Conservation (phyloP, 306 rosid species). For the Malus orientalis region DNA sequence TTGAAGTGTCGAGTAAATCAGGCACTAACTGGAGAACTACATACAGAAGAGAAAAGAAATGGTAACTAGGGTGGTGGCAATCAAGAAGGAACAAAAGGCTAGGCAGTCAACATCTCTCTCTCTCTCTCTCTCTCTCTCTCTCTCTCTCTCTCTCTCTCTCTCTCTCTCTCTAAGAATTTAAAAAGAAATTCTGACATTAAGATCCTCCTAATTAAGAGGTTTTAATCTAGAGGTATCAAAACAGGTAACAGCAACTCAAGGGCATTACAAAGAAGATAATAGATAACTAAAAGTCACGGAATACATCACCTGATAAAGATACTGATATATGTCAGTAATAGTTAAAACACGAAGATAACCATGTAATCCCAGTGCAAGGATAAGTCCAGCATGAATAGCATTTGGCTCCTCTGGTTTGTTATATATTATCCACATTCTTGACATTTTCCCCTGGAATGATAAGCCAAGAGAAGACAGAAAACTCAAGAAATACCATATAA, state of each 20-base stretch:
- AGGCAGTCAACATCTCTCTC: background rate
- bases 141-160: background rate
- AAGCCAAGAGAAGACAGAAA: constrained; percentile 20
- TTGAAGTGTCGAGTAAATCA: constrained; percentile 18
- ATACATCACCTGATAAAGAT: constrained; percentile 56
- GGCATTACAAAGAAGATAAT: constrained; percentile 9
- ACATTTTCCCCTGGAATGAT: constrained; percentile 83
- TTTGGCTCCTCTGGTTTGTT: constrained; percentile 83
- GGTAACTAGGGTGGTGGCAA: background rate
- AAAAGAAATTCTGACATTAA: too few relatives aligned
- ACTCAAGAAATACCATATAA: constrained; percentile 1
- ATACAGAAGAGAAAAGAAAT: background rate
- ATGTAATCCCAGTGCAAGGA: constrained; percentile 87
- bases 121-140: background rate
- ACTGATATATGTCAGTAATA: constrained; percentile 84
- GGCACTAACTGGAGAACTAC: background rate
- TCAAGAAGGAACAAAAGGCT: background rate
- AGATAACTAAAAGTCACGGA: constrained; percentile 5
- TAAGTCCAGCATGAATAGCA: constrained; percentile 92
- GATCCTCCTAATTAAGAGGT: background rate
- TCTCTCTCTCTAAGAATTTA: background rate
- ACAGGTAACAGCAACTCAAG: background rate
- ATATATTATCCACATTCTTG: constrained; percentile 88
- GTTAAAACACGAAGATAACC: constrained; percentile 70
- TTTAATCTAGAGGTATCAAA: background rate